A percentile compares a stretch with the other conserved stretches of the same genome.
Evolutionary conservation across 108 stramenopile genomes (phyloP).

Genomic region (Skeletonema tropicum): DNA sequence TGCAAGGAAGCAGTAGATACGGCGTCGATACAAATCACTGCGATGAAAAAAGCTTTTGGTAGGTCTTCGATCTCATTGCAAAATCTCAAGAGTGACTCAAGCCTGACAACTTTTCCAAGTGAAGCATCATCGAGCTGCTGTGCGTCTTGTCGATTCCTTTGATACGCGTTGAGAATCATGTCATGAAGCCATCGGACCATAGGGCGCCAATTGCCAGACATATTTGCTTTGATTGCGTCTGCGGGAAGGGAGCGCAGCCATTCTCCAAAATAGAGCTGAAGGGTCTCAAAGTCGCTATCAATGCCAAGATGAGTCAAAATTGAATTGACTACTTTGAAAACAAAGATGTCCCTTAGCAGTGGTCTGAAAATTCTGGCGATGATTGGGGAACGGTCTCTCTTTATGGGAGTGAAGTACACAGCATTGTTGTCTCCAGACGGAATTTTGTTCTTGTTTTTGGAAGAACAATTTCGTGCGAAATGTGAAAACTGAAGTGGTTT

Average conservation of each 20-base stretch:
- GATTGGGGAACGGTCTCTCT: constrained; percentile 63
- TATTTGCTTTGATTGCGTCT: constrained; percentile 52
- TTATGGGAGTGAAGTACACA: constrained; percentile 68
- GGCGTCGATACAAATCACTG: constrained; percentile 69
- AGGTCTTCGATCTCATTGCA: constrained; percentile 70
- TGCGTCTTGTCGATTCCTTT: constrained; percentile 26
- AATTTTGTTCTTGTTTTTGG: constrained; percentile 12
- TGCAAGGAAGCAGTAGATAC: constrained; percentile 56
- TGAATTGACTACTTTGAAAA: constrained; percentile 67
- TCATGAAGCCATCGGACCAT: constrained; percentile 77
- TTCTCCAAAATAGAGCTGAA: constrained; percentile 81
- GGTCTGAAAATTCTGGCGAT: constrained; percentile 71
- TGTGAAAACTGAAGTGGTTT: constrained; percentile 42
- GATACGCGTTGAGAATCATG: constrained; percentile 38
- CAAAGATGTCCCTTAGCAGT: constrained; percentile 71
- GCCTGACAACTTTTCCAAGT: constrained; percentile 27
- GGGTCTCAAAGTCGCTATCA: constrained; percentile 56
- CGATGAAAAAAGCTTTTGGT: constrained; percentile 72
- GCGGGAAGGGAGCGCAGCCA: constrained; percentile 69
- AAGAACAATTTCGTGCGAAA: constrained; percentile 45
- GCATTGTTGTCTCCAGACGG: constrained; percentile 17
- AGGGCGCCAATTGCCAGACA: constrained; percentile 62
- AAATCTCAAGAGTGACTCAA: constrained; percentile 59
- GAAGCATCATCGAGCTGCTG: constrained; percentile 5
- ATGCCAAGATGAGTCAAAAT: constrained; percentile 69